Evolutionary conservation across 805 yeast genomes (phyloP).

Genomic region (Metschnikowia corniflorae): DNA sequence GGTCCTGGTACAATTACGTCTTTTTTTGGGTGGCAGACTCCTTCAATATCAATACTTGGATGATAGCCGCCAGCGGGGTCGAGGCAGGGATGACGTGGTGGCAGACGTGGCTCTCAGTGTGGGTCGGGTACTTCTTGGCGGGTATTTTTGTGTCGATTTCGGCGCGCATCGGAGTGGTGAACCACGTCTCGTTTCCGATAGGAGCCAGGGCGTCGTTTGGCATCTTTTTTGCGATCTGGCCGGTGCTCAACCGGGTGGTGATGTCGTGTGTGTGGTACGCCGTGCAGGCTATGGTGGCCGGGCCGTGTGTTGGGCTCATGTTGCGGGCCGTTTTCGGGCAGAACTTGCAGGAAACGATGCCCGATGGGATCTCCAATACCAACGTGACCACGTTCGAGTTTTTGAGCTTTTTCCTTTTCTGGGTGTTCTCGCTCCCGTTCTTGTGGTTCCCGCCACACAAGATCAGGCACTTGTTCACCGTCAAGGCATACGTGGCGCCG

Average conservation of each 20-base stretch:
- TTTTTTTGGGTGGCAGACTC: constrained; percentile 88
- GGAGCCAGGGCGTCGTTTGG: constrained; percentile 82
- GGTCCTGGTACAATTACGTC: constrained; percentile 81
- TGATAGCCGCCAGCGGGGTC: constrained; percentile 80
- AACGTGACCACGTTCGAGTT: constrained; percentile 71
- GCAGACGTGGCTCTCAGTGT: constrained; percentile 86
- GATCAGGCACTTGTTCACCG: constrained; percentile 78
- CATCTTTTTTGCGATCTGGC: constrained; percentile 84
- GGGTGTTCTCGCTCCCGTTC: constrained; percentile 76
- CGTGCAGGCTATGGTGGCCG: constrained; percentile 83
- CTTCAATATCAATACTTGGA: constrained; percentile 87
- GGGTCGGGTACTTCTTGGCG: constrained; percentile 75
- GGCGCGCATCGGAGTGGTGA: constrained; percentile 75
- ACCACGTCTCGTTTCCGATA: constrained; percentile 84
- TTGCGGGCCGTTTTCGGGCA: constrained; percentile 67
- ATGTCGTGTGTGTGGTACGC: constrained; percentile 89
- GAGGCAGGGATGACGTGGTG: constrained; percentile 77
- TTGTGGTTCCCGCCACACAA: constrained; percentile 79
- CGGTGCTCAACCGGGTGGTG: constrained; percentile 80
- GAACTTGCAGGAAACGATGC: constrained; percentile 58
- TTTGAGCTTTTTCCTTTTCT: constrained; percentile 74
- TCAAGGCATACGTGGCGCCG: constrained; percentile 75
- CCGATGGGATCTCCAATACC: constrained; percentile 53
- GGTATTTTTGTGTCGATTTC: constrained; percentile 67
- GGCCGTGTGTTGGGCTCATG: constrained; percentile 71